Base-by-base conservation (phyloP, 495 filamentous ascomycete species). In the Bacidia rubella region DNA sequence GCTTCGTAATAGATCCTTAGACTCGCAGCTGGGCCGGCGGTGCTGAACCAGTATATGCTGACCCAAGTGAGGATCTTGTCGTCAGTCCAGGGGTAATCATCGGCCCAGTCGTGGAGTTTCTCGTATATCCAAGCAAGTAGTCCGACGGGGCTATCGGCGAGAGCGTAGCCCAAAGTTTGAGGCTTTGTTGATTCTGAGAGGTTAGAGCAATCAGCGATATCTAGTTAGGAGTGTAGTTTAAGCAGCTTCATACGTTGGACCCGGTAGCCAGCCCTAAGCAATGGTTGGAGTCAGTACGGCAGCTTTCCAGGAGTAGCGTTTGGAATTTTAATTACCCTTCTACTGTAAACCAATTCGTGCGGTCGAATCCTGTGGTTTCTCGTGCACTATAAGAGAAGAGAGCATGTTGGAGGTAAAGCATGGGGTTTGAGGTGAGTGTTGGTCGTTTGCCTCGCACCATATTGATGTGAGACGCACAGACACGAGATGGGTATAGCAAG, bases 71-170 rank as follows among this genome's bases (percentile, higher is more conserved):
- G 65, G 22, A 83, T 68, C 60, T 85, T 76, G 41, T 85, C 80
- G 38, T 83, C 77, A 1, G 72, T 80, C 82, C 82, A 85, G 7
- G 75, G 70, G 56, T 83, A 83, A 1, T 54, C 61, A 56, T 86
- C 82, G 0, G 76, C 77, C 80, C 82, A 82, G 53, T 79, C 74
- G 59, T 81, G 75, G 24, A 85, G 70, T 56, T 85, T 87, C 61
- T 85, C 83, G 47, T 78, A 75, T 41, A 86, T 77, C 81, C 81
- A 85, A 0, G 80, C 71, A 17, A 85, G 62, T 39, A 79, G 64
- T 9, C 70, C 80, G 11, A 83, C 70, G 1, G 82, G 82, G 19
- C 73, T 78, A 58, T 83, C 80, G 2, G 67, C 63, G 0, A 85
- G 68, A 0, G 64, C 70, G 32, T 74, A 75, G 11, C 75, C 74